Conservation (phyloP, 208 protist species). For the Kentomonas sorsogonicus region DNA sequence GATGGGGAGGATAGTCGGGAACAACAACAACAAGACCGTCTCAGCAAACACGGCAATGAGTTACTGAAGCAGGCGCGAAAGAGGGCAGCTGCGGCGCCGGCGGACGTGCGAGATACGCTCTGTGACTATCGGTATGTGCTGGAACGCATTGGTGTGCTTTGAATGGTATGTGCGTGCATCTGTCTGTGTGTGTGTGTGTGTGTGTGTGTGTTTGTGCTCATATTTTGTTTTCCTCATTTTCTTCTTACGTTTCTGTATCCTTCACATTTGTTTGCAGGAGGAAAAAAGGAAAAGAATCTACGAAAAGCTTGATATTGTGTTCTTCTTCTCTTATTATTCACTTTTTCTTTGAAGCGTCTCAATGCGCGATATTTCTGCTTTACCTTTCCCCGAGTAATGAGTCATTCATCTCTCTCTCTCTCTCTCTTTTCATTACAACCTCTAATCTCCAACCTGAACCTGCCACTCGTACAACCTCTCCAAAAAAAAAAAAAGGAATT, state of each 20-base stretch:
- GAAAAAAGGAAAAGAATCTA: too few relatives aligned
- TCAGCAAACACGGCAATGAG: too few relatives aligned
- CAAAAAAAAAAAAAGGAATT: neutral
- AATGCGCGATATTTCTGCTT: too few relatives aligned
- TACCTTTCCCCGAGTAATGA: neutral
- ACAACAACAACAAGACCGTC: neutral
- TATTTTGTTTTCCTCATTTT: neutral
- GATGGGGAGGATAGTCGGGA: neutral
- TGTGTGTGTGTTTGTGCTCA: conserved; percentile 3
- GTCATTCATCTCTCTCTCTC: neutral
- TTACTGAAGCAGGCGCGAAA: conserved; percentile 5
- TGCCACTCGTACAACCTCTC: neutral
- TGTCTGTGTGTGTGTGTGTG: too few relatives aligned
- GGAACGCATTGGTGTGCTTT: conserved; percentile 33
- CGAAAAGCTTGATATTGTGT: conserved; percentile 6
- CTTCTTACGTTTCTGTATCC: conserved; percentile 11
- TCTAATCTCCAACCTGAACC: neutral
- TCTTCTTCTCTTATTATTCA: conserved; percentile 10
- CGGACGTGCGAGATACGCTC: conserved; percentile 19
- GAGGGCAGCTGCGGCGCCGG: conserved; percentile 21
- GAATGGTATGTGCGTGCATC: conserved; percentile 11
- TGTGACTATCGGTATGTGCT: conserved; percentile 57
- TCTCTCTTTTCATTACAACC: neutral
- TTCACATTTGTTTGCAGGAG: too few relatives aligned
- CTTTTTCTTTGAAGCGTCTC: conserved; percentile 1